Evolutionary conservation across 129 eudicot species (phyloP), one percentile per base, ranked within the genome.

Genomic region (Tagetes patula): DNA sequence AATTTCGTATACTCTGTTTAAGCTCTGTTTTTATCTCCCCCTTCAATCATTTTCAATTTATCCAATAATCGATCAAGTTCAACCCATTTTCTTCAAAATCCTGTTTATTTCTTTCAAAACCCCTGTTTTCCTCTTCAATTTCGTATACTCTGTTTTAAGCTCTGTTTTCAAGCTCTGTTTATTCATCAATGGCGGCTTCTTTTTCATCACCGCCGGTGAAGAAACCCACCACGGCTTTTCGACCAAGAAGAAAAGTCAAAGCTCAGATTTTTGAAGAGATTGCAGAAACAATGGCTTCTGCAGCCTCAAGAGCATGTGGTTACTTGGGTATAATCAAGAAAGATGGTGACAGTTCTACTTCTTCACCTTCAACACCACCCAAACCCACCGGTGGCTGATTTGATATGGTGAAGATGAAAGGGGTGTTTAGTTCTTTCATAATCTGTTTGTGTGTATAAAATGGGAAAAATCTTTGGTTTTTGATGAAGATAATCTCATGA

Each of bases 261-360:
- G 75, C 75, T 71, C 75, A 71, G 14, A 71, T 71, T 71, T 53
- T 53, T 71, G 75, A 71, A 71, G 75, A 47, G 65, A 32, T 71
- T 71, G 65, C 64, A 52, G 64, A 70, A 20, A 27, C 64, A 10
- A n/a, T 53, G 2, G 37, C 20, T 38, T 71, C 65, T 27, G 65
- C 40, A 38, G 75, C 65, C 52, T 71, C 40, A 32, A 71, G 65
- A 71, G 75, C 75, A 37, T 47, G 52, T 54, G 52, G 54, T 53
- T 38, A 38, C 65, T 54, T 70, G 49, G 74, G 74, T 52, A 9
- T 70, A 5, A 50, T 52, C 74, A 70, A 70, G 64, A 70, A 70
- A 70, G 38, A 52, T 49, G 20, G 13, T 2, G 20, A 3, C 27
- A 20, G 27, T 20, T 20, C 27, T 20, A 20, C 27, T 70, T 70